phyloP scores from a whole-genome alignment of 345 rosid species.

The Jatropha curcas region DNA sequence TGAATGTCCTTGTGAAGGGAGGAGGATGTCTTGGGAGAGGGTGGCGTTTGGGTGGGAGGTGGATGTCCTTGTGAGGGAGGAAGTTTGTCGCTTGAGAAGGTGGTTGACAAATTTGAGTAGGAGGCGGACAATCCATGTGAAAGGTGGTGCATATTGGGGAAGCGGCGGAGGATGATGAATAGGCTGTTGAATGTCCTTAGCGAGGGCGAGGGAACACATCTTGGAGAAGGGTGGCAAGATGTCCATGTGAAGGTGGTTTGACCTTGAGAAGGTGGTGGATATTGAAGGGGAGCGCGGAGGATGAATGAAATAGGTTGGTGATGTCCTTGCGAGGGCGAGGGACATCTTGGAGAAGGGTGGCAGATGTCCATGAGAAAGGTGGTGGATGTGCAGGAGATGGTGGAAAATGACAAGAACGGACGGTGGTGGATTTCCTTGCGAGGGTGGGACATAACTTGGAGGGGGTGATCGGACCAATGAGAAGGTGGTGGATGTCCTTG shows the following conservation, averaged over 20 bases:
- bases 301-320: background rate
- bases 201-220: background rate
- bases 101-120: background rate
- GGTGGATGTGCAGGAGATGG: background rate
- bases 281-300: too few species aligned
- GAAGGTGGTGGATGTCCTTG: background rate
- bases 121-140: background rate
- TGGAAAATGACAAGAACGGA: too few species aligned
- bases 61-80: conserved; percentile 15
- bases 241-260: background rate
- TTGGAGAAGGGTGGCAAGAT: background rate
- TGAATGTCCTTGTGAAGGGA: conserved; percentile 4
- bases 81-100: too few species aligned
- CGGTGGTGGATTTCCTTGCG: conserved; percentile 1
- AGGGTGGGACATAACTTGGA: background rate
- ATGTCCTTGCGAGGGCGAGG: background rate
- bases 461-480: too few species aligned
- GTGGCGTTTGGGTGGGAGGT: background rate
- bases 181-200: background rate
- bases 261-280: background rate
- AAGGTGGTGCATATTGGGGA: background rate
- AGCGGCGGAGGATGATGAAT: conserved; percentile 2
- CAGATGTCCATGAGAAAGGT: too few species aligned
- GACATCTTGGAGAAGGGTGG: too few species aligned
- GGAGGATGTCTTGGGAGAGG: background rate